Percentiles rank a stretch among this genome's conserved stretches.
These are phyloP conservation scores for Ceratocystis cacaofunesta DNA, from an alignment of 2,329 filamentous ascomycete species.

Conservation along the genomic window DNA sequence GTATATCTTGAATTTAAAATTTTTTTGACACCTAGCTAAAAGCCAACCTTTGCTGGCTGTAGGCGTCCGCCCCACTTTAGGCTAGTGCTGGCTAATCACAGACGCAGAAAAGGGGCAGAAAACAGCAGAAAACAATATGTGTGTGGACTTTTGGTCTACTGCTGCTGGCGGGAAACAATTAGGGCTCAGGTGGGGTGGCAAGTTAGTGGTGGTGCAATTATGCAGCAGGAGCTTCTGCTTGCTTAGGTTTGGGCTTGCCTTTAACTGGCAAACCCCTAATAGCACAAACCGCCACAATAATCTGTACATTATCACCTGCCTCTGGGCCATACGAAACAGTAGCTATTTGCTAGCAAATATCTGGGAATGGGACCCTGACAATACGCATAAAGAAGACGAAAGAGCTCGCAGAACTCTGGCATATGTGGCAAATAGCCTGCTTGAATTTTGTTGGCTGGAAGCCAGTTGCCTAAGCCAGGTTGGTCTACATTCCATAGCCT, in stretches of 20 bases:
- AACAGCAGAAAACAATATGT: slow-evolving; percentile 7
- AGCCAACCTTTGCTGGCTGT: background rate
- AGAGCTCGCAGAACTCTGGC: no score
- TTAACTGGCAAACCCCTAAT: background rate
- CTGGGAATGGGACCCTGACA: no score
- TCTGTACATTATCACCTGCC: no score
- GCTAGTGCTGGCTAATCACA: slow-evolving; percentile 12
- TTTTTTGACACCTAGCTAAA: slow-evolving; percentile 4
- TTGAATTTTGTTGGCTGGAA: no score
- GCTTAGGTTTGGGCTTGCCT: background rate
- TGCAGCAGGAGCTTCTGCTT: background rate
- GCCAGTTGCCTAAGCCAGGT: no score
- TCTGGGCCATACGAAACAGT: background rate
- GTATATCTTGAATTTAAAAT: slow-evolving; percentile 8
- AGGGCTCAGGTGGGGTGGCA: slow-evolving; percentile 17
- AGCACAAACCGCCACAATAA: no score
- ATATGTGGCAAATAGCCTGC: no score
- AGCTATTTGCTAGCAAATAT: no score
- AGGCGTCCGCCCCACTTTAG: slow-evolving; percentile 12
- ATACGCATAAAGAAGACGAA: no score
- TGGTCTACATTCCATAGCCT: no score
- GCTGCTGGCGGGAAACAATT: slow-evolving; percentile 4
- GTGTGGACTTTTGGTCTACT: slow-evolving; percentile 16
- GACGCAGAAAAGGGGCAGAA: background rate
- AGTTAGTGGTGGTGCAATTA: background rate